Percentiles rank a stretch among this genome's conserved stretches.
Evolutionary conservation across 73 alveolate species (phyloP).

Genomic region (Loxodes magnus): DNA sequence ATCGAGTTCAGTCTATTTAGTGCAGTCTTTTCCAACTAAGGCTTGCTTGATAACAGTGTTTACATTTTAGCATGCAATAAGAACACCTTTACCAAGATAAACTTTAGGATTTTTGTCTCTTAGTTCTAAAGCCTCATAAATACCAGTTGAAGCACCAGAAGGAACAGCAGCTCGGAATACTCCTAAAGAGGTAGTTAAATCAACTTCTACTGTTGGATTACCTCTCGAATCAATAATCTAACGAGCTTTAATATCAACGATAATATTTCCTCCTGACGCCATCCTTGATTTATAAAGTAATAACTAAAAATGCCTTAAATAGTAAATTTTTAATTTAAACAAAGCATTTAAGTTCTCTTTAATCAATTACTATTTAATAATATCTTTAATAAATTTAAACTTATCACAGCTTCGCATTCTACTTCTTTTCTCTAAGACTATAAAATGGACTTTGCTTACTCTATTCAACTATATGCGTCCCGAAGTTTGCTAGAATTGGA

Average conservation of each 20-base stretch:
- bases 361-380: too few relatives aligned
- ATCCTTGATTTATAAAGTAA: too few relatives aligned
- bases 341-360: too few relatives aligned
- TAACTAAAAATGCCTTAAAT: too few relatives aligned
- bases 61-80: slow-evolving; percentile 83
- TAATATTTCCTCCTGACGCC: too few relatives aligned
- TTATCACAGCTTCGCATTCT: too few relatives aligned
- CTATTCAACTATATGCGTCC: too few relatives aligned
- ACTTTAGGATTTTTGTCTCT: slow-evolving; percentile 52
- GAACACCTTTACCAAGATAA: slow-evolving; percentile 91
- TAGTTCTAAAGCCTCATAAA: slow-evolving; percentile 87
- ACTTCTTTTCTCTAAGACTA: too few relatives aligned
- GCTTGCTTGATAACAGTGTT: slow-evolving; percentile 60
- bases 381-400: too few relatives aligned
- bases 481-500: too few relatives aligned
- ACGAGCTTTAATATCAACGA: slow-evolving; percentile 68
- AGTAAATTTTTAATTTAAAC: too few relatives aligned
- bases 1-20: slow-evolving; percentile 66
- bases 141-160: slow-evolving; percentile 95
- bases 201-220: slow-evolving; percentile 95
- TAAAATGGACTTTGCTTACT: too few relatives aligned
- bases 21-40: slow-evolving; percentile 55
- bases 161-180: slow-evolving; percentile 92
- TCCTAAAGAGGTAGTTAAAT: slow-evolving; percentile 57
- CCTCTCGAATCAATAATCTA: slow-evolving; percentile 94